Evolutionary conservation across 73 alveolate species (phyloP).

Genomic region (Symbiodinium natans): DNA sequence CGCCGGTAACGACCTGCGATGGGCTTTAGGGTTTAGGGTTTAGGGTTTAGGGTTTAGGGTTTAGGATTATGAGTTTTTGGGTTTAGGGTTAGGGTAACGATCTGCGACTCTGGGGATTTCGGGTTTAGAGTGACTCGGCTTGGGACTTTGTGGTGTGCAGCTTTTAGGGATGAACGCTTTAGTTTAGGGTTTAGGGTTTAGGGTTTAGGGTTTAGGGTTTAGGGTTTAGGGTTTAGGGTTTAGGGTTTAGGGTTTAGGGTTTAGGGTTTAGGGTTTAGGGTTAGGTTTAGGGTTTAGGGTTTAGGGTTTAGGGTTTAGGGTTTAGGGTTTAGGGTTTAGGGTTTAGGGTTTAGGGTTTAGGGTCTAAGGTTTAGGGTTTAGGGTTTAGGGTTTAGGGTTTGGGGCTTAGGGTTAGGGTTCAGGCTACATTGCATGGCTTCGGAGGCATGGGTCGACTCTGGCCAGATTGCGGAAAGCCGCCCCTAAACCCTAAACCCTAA

Average conservation of each 20-base stretch:
- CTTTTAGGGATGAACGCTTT: neutral
- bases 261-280: neutral
- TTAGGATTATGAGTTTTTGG: neutral
- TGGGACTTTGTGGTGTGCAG: neutral
- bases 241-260: neutral
- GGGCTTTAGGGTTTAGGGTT: neutral
- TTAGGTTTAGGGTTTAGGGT: neutral
- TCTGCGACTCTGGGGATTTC: neutral
- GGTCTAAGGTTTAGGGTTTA: no score
- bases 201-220: neutral
- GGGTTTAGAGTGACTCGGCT: neutral
- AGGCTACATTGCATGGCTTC: no score
- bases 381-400: no score
- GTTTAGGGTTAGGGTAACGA: neutral
- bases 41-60: neutral
- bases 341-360: no score
- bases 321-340: no score
- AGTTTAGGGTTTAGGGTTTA: neutral
- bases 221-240: no score
- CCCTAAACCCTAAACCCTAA: no score
- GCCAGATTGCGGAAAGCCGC: no score
- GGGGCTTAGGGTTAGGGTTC: no score
- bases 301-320: neutral
- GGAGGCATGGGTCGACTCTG: no score
- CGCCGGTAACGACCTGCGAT: slow-evolving; percentile 71